Evolutionary conservation across 2,329 filamentous ascomycete genomes (phyloP).

Genomic region (Alternaria tenuissima): DNA sequence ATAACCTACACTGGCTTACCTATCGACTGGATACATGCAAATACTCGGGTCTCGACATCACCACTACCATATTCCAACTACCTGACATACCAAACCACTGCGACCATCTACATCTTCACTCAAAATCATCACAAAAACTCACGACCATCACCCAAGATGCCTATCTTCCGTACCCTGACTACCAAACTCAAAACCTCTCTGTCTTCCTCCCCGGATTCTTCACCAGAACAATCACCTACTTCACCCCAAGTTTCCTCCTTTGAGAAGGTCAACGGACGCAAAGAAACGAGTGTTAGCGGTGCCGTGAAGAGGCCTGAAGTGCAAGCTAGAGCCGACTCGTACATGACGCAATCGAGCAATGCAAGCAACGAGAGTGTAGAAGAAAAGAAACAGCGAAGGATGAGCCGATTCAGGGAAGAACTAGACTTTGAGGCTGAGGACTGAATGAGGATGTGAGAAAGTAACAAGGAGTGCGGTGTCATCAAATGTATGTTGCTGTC

Average conservation of each 20-base stretch:
- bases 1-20: neutral
- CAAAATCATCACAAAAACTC: neutral
- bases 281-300: slow-evolving; percentile 22
- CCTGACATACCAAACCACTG: neutral
- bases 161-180: slow-evolving; percentile 41
- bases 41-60: neutral
- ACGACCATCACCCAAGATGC: slow-evolving; percentile 30
- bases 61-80: slow-evolving; percentile 2
- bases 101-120: neutral
- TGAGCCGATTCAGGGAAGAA: slow-evolving; percentile 46
- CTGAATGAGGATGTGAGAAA: slow-evolving; percentile 2
- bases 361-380: slow-evolving; percentile 22
- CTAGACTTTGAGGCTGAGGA: slow-evolving; percentile 26
- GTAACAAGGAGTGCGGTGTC: neutral
- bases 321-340: slow-evolving; percentile 29
- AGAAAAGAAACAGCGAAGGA: slow-evolving; percentile 33
- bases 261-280: slow-evolving; percentile 35
- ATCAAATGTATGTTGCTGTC: slow-evolving; percentile 20
- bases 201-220: slow-evolving; percentile 34
- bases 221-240: slow-evolving; percentile 21
- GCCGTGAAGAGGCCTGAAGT: slow-evolving; percentile 23
- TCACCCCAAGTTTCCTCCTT: slow-evolving; percentile 33
- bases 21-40: slow-evolving; percentile 11
- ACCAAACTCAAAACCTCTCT: slow-evolving; percentile 43
- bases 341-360: slow-evolving; percentile 28